phyloP scores from a whole-genome alignment of 345 rosid species.

The Carallia brachiata region DNA sequence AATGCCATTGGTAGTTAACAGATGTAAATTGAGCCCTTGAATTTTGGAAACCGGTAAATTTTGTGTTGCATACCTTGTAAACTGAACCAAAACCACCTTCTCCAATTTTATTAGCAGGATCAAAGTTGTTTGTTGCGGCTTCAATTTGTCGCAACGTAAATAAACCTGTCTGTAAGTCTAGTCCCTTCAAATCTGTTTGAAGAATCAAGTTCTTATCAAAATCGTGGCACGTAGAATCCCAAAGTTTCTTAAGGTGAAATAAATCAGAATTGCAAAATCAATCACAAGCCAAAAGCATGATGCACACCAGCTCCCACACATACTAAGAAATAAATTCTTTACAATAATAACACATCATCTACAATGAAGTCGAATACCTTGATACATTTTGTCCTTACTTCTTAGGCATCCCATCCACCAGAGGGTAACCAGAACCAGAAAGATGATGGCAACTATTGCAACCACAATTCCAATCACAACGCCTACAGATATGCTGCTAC shows the following conservation, averaged over 20 bases:
- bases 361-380: background rate
- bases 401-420: constrained; percentile 9
- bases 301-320: no score
- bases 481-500: constrained; percentile 8
- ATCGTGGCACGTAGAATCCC: no score
- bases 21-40: background rate
- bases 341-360: no score
- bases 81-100: constrained; percentile 42
- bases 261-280: no score
- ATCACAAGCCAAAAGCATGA: no score
- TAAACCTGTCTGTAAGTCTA: constrained; percentile 24
- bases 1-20: background rate
- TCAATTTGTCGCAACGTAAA: constrained; percentile 8
- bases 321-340: no score
- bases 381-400: background rate
- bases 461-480: constrained; percentile 5
- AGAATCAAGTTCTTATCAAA: no score
- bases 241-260: no score
- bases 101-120: constrained; percentile 30
- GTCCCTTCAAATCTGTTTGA: constrained; percentile 1
- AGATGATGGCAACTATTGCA: background rate
- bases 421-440: background rate
- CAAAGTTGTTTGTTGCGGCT: constrained; percentile 33
- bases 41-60: background rate
- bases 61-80: constrained; percentile 23